Evolutionary conservation across 2,329 filamentous ascomycete species (phyloP).

Genomic region (Rhynchosporium agropyri): DNA sequence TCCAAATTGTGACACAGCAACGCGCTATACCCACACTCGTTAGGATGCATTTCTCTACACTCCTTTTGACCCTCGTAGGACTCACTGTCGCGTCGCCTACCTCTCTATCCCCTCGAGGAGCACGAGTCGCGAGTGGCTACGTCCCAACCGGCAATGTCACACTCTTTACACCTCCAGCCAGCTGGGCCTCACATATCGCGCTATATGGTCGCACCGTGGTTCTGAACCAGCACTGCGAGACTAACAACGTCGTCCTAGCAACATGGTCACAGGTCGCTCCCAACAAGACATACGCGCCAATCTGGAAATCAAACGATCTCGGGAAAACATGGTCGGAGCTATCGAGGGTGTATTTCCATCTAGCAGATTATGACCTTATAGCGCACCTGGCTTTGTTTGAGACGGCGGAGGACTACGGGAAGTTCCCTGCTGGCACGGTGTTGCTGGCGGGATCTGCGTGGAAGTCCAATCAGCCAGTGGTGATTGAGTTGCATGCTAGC

Average conservation of each 20-base stretch:
- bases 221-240: background rate
- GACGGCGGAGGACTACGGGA: background rate
- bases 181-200: background rate
- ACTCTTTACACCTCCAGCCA: background rate
- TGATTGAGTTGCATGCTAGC: background rate
- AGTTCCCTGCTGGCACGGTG: background rate
- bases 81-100: too few species aligned
- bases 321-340: background rate
- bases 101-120: too few species aligned
- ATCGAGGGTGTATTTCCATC: background rate
- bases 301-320: background rate
- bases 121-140: too few species aligned
- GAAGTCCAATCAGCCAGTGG: background rate
- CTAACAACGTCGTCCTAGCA: background rate
- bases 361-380: background rate
- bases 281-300: background rate
- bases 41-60: too few species aligned
- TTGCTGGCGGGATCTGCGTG: background rate
- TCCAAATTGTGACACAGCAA: too few species aligned
- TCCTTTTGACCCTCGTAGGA: too few species aligned
- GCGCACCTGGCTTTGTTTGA: background rate
- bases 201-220: background rate
- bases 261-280: background rate
- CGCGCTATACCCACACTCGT: too few species aligned
- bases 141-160: too few species aligned